These are phyloP conservation scores for Elongisporangium prolatum DNA, from an alignment of 352 stramenopile species.

Conservation along the genomic window DNA sequence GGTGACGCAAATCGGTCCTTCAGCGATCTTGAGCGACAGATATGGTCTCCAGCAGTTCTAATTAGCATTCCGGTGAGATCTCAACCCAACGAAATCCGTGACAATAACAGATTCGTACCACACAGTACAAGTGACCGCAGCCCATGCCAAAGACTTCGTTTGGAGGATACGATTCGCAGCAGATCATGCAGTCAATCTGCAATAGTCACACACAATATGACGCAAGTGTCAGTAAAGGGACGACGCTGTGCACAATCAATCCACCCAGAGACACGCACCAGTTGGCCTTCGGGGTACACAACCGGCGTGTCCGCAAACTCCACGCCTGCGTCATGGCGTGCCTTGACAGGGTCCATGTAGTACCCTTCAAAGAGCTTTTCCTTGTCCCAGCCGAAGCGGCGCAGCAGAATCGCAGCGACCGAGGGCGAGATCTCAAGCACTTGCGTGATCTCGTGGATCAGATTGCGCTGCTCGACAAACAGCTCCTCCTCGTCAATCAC, in stretches of 20 bases:
- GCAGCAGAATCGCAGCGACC: conserved; percentile 70
- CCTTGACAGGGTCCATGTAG: conserved; percentile 63
- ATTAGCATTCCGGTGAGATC: background rate
- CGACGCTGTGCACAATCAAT: conserved; percentile 3
- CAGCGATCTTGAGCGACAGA: conserved; percentile 81
- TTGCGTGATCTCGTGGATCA: conserved; percentile 71
- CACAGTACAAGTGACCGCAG: conserved; percentile 97
- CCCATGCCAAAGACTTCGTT: conserved; percentile 88
- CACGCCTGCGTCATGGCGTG: conserved; percentile 48
- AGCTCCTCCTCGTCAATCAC: conserved; percentile 83
- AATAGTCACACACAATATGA: background rate
- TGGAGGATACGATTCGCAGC: conserved; percentile 87
- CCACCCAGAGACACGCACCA: conserved; percentile 25
- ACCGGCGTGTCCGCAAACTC: conserved; percentile 44
- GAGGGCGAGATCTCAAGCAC: conserved; percentile 67
- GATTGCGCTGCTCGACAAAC: conserved; percentile 50
- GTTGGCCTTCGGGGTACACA: conserved; percentile 25
- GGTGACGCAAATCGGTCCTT: conserved; percentile 92
- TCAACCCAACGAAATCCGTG: background rate
- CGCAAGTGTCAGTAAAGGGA: background rate
- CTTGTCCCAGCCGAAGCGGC: conserved; percentile 87
- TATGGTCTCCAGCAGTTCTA: conserved; percentile 85
- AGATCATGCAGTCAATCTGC: conserved; percentile 90
- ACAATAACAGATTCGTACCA: conserved; percentile 68
- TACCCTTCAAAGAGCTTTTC: conserved; percentile 88